phyloP scores from a whole-genome alignment of 768 basidiomycete genomes.

The Kwoniella sp. region DNA sequence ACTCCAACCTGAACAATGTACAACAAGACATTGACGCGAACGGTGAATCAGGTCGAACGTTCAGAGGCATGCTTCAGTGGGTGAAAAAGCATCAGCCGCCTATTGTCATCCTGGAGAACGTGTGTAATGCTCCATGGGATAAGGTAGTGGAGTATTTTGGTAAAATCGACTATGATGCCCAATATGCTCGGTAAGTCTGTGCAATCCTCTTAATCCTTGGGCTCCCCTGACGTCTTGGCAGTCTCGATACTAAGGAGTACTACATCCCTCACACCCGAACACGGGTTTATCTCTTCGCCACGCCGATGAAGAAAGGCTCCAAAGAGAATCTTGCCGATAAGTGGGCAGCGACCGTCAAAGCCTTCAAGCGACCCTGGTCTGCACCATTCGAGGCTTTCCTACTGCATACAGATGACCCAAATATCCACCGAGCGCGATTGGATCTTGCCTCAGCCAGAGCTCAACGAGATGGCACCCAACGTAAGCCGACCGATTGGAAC shows the following conservation, averaged over 20 bases:
- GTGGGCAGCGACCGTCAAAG: conserved; percentile 67
- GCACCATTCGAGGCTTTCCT: conserved; percentile 88
- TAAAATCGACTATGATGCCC: conserved; percentile 73
- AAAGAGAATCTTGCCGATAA: conserved; percentile 66
- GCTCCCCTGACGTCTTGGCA: conserved; percentile 5
- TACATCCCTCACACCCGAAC: conserved; percentile 95
- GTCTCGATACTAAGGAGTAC: conserved; percentile 65
- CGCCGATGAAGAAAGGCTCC: conserved; percentile 25
- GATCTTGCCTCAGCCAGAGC: conserved; percentile 62
- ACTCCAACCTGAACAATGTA: conserved; percentile 91
- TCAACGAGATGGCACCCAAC: conserved; percentile 61
- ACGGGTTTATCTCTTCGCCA: conserved; percentile 61
- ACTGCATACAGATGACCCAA: conserved; percentile 85
- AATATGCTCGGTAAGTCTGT: conserved; percentile 64
- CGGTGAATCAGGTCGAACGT: conserved; percentile 91
- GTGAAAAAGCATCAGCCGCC: conserved; percentile 81
- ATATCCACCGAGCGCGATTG: conserved; percentile 84
- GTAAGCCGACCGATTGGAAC: conserved; percentile 77
- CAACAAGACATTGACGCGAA: conserved; percentile 85
- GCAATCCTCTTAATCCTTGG: not conserved
- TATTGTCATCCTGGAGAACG: conserved; percentile 92
- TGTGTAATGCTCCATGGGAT: conserved; percentile 85
- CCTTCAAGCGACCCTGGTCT: conserved; percentile 76
- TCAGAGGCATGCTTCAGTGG: conserved; percentile 93
- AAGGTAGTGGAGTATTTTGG: conserved; percentile 75